Evolutionary conservation across 371 early-diverging fungal genomes (phyloP), one percentile per base, ranked within the genome.

Genomic region (Rhizopus arrhizus): DNA sequence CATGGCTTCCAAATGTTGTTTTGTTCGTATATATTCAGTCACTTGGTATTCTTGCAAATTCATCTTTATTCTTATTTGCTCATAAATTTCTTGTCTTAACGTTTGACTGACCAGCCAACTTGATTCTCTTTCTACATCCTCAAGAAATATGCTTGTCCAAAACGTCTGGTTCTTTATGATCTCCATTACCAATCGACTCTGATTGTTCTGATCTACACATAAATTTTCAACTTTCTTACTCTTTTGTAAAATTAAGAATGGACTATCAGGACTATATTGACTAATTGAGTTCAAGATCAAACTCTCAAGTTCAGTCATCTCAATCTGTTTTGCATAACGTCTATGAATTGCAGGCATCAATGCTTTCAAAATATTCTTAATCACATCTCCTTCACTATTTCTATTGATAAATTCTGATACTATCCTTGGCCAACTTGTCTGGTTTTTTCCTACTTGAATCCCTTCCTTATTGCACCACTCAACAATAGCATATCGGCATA

Each of bases 111-210:
- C 66, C 29, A 70, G 29, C 83, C 84, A 83, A 28, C 80, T 77
- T 7, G 67, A 72, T 55, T 74, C 73, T 31, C 75, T 61, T 49
- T 75, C 73, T 9, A 75, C 59, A 53, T 85, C 86, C 58, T 85
- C 86, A 32, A 85, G 45, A 58, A 84, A 83, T 0, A 83, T 67
- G 10, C 73, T 70, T 33, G 78, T 69, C 86, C 86, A 85, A 50
- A 84, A 83, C 41, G 72, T 75, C 34, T 56, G 62, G 42, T 68
- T 78, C 22, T 58, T 63, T 10, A 77, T 53, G 16, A 80, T 65
- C 59, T 85, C 83, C 64, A 78, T 59, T 28, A 82, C 58, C 41
- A 80, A 73, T 32, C 83, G 72, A 45, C 77, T 68, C 29, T 43
- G 3, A 16, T 40, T 4, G 16, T 28, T 35, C 3, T 22, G 22